These are phyloP conservation scores for Crinitomyces ghanaensis DNA, from an alignment of 805 yeast species.

Conservation along the genomic window DNA sequence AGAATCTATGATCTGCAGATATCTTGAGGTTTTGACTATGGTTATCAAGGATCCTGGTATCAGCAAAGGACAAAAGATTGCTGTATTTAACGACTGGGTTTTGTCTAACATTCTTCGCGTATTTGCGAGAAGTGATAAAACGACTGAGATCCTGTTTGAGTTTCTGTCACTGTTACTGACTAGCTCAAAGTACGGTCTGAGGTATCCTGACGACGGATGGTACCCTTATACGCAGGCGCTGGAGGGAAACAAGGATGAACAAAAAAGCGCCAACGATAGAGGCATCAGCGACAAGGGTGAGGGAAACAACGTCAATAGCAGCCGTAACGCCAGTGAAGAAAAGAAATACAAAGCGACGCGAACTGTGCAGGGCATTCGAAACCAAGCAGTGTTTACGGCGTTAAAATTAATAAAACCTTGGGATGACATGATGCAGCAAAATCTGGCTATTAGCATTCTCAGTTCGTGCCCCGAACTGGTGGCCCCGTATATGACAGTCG, in stretches of 20 bases:
- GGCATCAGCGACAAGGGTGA: not conserved
- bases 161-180: constrained; percentile 41
- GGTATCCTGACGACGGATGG: constrained; percentile 25
- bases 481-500: constrained; percentile 41
- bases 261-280: not conserved
- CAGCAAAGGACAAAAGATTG: constrained; percentile 58
- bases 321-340: not conserved
- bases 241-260: constrained; percentile 2
- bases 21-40: constrained; percentile 38
- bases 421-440: constrained; percentile 57
- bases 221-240: constrained; percentile 14
- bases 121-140: constrained; percentile 30
- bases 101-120: constrained; percentile 46
- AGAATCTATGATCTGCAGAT: constrained; percentile 27
- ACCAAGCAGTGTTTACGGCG: constrained; percentile 53
- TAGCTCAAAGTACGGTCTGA: constrained; percentile 28
- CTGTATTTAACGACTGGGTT: constrained; percentile 68
- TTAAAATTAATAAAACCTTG: constrained; percentile 66
- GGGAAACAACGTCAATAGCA: not conserved
- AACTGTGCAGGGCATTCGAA: constrained; percentile 47
- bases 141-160: constrained; percentile 23
- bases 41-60: constrained; percentile 51
- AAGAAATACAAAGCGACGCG: no score
- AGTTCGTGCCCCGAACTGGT: constrained; percentile 53
- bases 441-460: constrained; percentile 41